A percentile compares a stretch with the other conserved stretches of the same genome.
Evolutionary conservation across 176 grass and related monocot genomes (phyloP).

Genomic region (Carex scoparia): DNA sequence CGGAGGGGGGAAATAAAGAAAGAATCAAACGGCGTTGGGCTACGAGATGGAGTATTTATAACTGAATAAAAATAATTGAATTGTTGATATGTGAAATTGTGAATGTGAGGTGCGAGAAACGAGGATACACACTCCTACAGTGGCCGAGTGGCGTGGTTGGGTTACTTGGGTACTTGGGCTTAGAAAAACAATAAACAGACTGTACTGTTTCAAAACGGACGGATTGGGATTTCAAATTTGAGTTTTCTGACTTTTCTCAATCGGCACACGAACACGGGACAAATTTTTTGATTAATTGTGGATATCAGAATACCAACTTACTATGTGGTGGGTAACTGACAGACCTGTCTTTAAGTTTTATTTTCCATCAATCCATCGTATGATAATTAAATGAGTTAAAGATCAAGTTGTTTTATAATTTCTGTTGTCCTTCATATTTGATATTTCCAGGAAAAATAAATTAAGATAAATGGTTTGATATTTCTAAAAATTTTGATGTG

Average conservation of each 20-base stretch:
- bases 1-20: background rate
- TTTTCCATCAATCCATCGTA: too few relatives aligned
- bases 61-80: background rate
- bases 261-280: conserved; percentile 19
- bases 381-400: background rate
- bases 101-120: background rate
- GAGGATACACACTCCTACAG: background rate
- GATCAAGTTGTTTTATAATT: background rate
- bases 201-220: conserved; percentile 34
- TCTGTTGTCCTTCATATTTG: background rate
- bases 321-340: background rate
- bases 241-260: background rate
- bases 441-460: too few relatives aligned
- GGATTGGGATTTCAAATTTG: conserved; percentile 54
- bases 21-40: conserved; percentile 17
- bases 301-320: background rate
- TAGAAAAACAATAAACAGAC: conserved; percentile 1
- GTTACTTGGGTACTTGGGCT: background rate
- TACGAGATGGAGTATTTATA: conserved; percentile 20
- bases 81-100: background rate
- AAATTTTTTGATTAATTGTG: background rate
- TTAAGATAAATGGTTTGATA: background rate
- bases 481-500: background rate
- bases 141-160: background rate
- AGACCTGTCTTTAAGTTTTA: background rate